phyloP scores from a whole-genome alignment of 306 rosid species.

The Ammopiptanthus mongolicus region DNA sequence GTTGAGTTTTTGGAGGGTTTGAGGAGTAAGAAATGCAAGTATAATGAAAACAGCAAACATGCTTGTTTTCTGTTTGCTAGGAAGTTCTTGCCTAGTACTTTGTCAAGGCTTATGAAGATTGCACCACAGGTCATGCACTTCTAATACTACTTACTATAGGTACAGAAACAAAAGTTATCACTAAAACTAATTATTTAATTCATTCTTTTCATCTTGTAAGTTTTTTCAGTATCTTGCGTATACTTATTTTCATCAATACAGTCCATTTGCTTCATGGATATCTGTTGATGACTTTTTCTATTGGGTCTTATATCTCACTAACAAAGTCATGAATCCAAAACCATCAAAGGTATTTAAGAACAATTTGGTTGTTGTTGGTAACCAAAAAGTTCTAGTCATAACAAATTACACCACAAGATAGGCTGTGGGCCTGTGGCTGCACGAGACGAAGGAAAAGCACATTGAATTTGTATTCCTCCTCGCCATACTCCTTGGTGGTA shows the following conservation, averaged over 20 bases:
- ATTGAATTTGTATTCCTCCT: no score
- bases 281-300: background rate
- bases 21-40: slow-evolving; percentile 44
- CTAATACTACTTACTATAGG: background rate
- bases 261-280: background rate
- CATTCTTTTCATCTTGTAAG: slow-evolving; percentile 18
- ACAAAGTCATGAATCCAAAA: background rate
- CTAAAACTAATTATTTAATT: slow-evolving; percentile 10
- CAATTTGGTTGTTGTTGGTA: background rate
- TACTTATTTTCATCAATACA: background rate
- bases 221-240: background rate
- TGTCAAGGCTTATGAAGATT: slow-evolving; percentile 41
- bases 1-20: slow-evolving; percentile 39
- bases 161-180: background rate
- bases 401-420: background rate
- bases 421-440: no score
- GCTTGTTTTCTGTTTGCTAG: slow-evolving; percentile 66
- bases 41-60: slow-evolving; percentile 34
- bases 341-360: background rate
- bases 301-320: background rate
- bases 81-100: slow-evolving; percentile 51
- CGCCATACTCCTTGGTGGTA: no score
- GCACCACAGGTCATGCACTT: slow-evolving; percentile 66
- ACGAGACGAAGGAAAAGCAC: no score
- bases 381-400: background rate